Percentiles rank a stretch among this genome's conserved stretches.
phyloP scores from a whole-genome alignment of 2,329 filamentous ascomycete species.

The Aspergillus candidus region DNA sequence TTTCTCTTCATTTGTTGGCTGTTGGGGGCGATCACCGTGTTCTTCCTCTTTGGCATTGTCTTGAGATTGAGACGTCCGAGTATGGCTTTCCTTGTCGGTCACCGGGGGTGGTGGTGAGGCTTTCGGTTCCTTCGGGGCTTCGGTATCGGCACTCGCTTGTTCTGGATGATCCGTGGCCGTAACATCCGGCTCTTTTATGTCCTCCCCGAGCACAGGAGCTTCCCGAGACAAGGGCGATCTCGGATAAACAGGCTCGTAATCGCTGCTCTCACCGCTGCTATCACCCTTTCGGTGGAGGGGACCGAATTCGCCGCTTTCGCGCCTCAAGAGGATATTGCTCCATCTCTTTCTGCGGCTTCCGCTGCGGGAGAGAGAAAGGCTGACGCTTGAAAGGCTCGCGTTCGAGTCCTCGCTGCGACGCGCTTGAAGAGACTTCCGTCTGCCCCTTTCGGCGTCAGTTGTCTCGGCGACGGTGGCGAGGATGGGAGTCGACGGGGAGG shows the following conservation, averaged over 20 bases:
- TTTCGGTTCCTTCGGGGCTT: neutral
- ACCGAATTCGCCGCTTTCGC: conserved; percentile 28
- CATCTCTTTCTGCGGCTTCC: conserved; percentile 31
- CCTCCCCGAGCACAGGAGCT: conserved; percentile 17
- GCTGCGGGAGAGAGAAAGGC: conserved; percentile 23
- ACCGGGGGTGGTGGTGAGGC: neutral
- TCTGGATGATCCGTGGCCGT: conserved; percentile 1
- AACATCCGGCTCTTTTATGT: conserved; percentile 1
- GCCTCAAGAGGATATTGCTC: conserved; percentile 32
- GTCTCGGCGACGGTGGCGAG: conserved; percentile 21
- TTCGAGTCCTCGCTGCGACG: conserved; percentile 23
- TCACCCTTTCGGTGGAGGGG: conserved; percentile 18
- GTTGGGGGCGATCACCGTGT: no score
- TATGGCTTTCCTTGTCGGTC: no score
- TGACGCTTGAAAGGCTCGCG: no score
- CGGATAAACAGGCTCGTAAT: conserved; percentile 19
- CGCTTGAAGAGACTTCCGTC: conserved; percentile 24
- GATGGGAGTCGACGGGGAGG: conserved; percentile 19
- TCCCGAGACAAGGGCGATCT: conserved; percentile 30
- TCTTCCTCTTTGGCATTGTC: no score
- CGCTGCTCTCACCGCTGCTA: conserved; percentile 11
- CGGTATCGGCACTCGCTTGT: neutral
- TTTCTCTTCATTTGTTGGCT: no score
- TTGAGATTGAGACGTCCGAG: no score
- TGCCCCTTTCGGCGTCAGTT: conserved; percentile 22